Conservation (phyloP, 768 basidiomycete species). For the Pleurotus ostreatus region DNA sequence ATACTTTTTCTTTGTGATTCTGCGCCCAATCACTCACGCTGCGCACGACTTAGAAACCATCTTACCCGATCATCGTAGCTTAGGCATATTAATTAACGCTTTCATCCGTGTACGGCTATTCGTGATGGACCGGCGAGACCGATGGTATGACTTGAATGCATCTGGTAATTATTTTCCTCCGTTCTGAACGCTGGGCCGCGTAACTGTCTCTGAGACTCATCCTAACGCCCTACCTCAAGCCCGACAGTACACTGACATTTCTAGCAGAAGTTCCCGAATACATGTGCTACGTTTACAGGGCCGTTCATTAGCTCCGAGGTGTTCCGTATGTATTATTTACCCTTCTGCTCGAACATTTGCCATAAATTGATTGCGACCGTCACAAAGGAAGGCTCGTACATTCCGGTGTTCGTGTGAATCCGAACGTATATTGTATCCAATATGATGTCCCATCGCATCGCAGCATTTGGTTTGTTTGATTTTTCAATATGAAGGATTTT, state of each 20-base stretch:
- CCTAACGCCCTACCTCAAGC: too few relatives aligned
- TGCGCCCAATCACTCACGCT: not conserved
- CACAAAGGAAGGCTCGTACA: not conserved
- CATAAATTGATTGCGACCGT: not conserved
- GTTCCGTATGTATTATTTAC: slow-evolving; percentile 1
- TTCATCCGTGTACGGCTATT: not conserved
- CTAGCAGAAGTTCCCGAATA: not conserved
- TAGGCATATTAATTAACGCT: not conserved
- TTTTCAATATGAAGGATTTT: not conserved
- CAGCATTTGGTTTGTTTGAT: not conserved
- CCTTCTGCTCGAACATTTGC: not conserved
- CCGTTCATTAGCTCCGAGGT: not conserved
- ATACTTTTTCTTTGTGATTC: not conserved
- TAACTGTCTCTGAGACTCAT: not conserved
- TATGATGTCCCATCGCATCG: not conserved
- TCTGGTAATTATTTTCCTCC: too few relatives aligned
- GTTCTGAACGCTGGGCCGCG: not conserved
- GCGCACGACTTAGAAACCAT: not conserved
- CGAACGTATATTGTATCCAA: not conserved
- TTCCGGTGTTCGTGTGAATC: not conserved
- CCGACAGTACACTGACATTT: not conserved
- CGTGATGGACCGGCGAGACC: not conserved
- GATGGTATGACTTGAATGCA: too few relatives aligned
- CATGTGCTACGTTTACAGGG: not conserved
- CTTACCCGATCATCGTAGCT: not conserved